Conservation (phyloP, 768 basidiomycete genomes). For the Leccinum aurantiacum region DNA sequence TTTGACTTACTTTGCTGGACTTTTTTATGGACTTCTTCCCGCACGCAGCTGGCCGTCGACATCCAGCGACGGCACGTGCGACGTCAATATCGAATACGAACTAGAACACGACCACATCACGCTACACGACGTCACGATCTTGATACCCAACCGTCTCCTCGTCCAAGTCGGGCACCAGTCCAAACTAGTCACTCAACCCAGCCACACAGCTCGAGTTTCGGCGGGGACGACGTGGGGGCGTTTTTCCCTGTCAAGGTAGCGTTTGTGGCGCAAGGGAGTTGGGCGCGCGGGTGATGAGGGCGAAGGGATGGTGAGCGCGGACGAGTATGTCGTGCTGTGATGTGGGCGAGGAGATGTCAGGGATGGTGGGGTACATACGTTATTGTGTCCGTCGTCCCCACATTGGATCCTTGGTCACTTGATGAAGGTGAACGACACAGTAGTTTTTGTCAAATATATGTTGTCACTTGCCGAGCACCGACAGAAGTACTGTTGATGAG, state of each 20-base stretch:
- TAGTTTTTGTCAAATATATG: no score
- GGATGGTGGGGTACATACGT: no score
- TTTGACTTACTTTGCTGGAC: background rate
- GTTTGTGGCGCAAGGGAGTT: conserved; percentile 78
- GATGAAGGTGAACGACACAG: no score
- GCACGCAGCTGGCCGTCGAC: conserved; percentile 75
- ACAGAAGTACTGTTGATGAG: no score
- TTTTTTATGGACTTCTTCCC: no score
- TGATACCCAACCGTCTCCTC: conserved; percentile 75
- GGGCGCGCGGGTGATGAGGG: conserved; percentile 51
- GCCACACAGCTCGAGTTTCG: conserved; percentile 83
- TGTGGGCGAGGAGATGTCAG: background rate
- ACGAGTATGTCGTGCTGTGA: conserved; percentile 57
- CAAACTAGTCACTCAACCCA: conserved; percentile 80
- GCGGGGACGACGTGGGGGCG: conserved; percentile 74
- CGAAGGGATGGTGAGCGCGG: conserved; percentile 49
- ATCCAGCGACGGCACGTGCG: conserved; percentile 87
- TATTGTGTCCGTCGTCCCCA: no score
- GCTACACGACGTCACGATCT: conserved; percentile 82
- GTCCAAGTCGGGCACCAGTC: conserved; percentile 45
- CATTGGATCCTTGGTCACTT: no score
- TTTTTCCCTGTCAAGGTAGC: conserved; percentile 92
- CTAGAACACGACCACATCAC: conserved; percentile 82
- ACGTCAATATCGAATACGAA: conserved; percentile 97
- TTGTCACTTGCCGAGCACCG: no score